Percentiles rank a stretch among this genome's conserved stretches.
phyloP scores from a whole-genome alignment of 73 alveolate genomes.

The Paramecium biaurelia region DNA sequence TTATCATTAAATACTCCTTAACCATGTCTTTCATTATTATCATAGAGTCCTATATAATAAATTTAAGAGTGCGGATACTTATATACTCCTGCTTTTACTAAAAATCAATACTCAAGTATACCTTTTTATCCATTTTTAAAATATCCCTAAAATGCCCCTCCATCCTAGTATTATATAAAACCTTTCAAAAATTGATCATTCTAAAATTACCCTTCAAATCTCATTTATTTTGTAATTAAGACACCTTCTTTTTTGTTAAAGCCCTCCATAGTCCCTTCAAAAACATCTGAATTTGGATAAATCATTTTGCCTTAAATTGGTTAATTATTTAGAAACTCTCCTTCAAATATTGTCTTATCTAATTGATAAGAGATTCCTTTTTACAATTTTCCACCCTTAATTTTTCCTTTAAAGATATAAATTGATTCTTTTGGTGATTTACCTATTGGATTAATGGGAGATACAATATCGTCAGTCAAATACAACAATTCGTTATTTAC shows the following conservation, averaged over 20 bases:
- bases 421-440: background rate
- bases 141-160: background rate
- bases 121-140: background rate
- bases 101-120: background rate
- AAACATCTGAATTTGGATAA: background rate
- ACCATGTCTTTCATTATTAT: background rate
- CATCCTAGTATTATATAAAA: background rate
- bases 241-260: background rate
- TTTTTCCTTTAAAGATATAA: background rate
- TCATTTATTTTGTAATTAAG: background rate
- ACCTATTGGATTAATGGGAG: background rate
- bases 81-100: background rate
- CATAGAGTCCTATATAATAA: background rate
- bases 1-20: background rate
- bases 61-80: background rate
- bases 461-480: background rate
- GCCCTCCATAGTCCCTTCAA: background rate
- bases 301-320: background rate
- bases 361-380: background rate
- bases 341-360: background rate
- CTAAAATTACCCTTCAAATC: background rate
- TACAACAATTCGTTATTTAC: background rate
- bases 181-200: background rate
- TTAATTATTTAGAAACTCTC: background rate
- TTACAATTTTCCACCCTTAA: background rate